phyloP scores from a whole-genome alignment of 768 basidiomycete genomes.

The Cubamyces sp. region DNA sequence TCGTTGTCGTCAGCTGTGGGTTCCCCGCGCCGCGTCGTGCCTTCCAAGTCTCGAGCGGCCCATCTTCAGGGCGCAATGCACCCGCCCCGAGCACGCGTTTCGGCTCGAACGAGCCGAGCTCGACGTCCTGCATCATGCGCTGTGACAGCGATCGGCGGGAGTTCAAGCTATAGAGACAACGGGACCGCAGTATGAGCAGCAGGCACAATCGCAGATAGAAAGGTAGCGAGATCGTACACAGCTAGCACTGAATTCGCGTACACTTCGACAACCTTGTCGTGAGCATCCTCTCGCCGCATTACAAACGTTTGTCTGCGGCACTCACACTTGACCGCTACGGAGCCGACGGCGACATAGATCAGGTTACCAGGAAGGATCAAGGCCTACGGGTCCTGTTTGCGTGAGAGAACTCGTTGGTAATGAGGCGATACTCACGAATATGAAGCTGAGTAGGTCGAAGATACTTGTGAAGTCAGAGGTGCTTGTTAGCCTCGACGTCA shows the following conservation, averaged over 20 bases:
- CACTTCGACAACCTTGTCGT: background rate
- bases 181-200: no score
- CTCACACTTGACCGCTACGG: background rate
- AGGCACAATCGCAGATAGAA: background rate
- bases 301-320: background rate
- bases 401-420: no score
- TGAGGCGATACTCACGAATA: background rate
- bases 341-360: background rate
- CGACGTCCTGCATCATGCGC: no score
- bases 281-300: background rate
- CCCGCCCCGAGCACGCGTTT: no score
- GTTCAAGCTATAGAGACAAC: background rate
- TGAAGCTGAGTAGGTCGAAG: background rate
- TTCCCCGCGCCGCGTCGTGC: no score
- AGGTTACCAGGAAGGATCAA: slow-evolving; percentile 6
- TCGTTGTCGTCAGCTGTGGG: no score
- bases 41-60: no score
- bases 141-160: background rate
- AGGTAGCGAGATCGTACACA: background rate
- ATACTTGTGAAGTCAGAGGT: background rate
- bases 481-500: background rate
- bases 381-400: background rate
- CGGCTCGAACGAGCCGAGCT: no score
- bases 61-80: no score
- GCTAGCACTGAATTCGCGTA: slow-evolving; percentile 15